Evolutionary conservation across 1,284 basidiomycete species (phyloP).

Genomic region (Clitocybe nebularis): DNA sequence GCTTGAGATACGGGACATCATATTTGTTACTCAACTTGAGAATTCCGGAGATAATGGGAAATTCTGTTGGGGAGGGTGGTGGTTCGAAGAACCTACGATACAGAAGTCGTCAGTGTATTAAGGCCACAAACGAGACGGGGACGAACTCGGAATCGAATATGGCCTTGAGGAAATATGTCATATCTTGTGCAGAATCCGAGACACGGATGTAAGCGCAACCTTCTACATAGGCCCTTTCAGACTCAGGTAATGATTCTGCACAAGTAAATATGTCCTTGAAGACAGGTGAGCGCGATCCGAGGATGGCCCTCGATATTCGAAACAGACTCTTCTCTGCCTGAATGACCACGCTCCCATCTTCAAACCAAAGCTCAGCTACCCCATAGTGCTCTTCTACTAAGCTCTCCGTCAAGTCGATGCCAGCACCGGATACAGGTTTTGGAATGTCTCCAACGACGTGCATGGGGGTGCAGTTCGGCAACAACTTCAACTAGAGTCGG

Average conservation of each 20-base stretch:
- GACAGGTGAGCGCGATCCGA: constrained; percentile 31
- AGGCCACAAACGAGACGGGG: too few relatives aligned
- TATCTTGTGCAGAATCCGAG: constrained; percentile 31
- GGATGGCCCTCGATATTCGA: constrained; percentile 31
- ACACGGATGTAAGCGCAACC: constrained; percentile 31
- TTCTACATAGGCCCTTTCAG: constrained; percentile 18
- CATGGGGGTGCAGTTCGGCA: too few relatives aligned
- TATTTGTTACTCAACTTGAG: constrained; percentile 39
- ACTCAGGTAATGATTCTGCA: constrained; percentile 27
- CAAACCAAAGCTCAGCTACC: constrained; percentile 28
- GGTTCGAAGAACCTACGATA: constrained; percentile 32
- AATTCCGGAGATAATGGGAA: constrained; percentile 29
- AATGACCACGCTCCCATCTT: constrained; percentile 37
- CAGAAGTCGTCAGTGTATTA: too few relatives aligned
- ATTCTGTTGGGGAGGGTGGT: constrained; percentile 25
- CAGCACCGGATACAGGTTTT: too few relatives aligned
- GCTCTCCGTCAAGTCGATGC: too few relatives aligned
- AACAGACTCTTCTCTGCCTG: constrained; percentile 30
- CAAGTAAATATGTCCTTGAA: constrained; percentile 35
- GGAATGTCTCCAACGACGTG: too few relatives aligned
- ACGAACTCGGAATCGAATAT: constrained; percentile 35
- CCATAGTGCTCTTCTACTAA: too few relatives aligned
- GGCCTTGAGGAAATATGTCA: constrained; percentile 31
- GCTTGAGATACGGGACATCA: constrained; percentile 32
- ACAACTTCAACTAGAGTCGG: too few relatives aligned